A percentile compares a stretch with the other conserved stretches of the same genome.
Evolutionary conservation across 2,329 filamentous ascomycete species (phyloP).

Genomic region (Fusarium mangiferae): DNA sequence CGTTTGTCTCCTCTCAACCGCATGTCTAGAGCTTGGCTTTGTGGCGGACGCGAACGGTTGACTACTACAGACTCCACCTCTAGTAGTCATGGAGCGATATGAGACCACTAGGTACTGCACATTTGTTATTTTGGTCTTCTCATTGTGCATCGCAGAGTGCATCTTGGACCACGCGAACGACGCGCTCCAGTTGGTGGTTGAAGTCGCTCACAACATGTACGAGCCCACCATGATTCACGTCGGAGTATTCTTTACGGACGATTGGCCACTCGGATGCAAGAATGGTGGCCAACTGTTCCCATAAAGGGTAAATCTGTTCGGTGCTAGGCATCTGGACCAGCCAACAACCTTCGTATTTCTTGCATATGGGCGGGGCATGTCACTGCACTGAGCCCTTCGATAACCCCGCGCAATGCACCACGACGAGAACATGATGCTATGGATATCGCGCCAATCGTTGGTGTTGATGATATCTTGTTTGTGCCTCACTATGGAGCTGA

Average conservation of each 20-base stretch:
- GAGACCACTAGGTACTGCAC: slow-evolving; percentile 24
- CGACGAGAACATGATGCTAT: slow-evolving; percentile 38
- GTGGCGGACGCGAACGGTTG: slow-evolving; percentile 37
- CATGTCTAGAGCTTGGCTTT: slow-evolving; percentile 26
- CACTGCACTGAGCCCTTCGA: slow-evolving; percentile 29
- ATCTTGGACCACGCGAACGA: slow-evolving; percentile 19
- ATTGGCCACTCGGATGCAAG: slow-evolving; percentile 33
- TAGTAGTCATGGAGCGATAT: slow-evolving; percentile 16
- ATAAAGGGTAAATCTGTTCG: slow-evolving; percentile 32
- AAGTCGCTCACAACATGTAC: slow-evolving; percentile 23
- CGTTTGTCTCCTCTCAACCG: slow-evolving; percentile 14
- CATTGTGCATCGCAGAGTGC: slow-evolving; percentile 24
- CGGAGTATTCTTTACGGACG: slow-evolving; percentile 14
- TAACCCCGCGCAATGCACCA: slow-evolving; percentile 30
- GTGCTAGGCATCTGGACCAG: slow-evolving; percentile 23
- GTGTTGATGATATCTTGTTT: slow-evolving; percentile 14
- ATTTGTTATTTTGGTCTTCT: slow-evolving; percentile 27
- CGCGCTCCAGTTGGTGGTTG: slow-evolving; percentile 38
- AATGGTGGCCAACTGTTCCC: slow-evolving; percentile 32
- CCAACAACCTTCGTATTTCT: slow-evolving; percentile 38
- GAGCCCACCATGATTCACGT: slow-evolving; percentile 32
- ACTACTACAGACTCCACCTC: slow-evolving; percentile 21
- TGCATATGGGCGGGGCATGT: slow-evolving; percentile 27
- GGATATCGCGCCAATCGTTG: slow-evolving; percentile 25
- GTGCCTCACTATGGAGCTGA: slow-evolving; percentile 22